Evolutionary conservation across 139 green algal genomes (phyloP), one percentile per base, ranked within the genome.

Genomic region (Mesotaenium endlicherianum): DNA sequence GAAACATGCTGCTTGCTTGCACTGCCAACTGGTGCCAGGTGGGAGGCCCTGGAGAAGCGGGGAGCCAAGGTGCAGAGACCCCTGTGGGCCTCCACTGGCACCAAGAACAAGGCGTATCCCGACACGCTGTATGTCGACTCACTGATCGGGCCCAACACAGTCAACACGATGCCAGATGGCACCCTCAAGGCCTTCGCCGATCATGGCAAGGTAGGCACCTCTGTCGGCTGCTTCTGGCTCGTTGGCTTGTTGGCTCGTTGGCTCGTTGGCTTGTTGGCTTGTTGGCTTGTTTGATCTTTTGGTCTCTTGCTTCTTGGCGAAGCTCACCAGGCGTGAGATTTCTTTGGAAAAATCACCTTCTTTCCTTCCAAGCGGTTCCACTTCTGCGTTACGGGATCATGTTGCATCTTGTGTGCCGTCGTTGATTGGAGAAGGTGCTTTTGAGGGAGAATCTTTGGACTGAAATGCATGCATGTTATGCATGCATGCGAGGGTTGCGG

Each of bases 81-180:
- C 3, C 47, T 87, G 72, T 87, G 81, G 81, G 81, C 71, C 20
- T 85, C 74, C 16, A 87, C 81, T 3, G 72, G 72, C 17, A 70
- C 53, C 38, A 87, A 87, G 47, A 47, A 87, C 47, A 34, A 47
- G 0, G 40, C 75, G 44, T 87, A 85, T 44, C 81, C 59, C 16
- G 81, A 87, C 30, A 87, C 81, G 40, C 34, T 78, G 34, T 87
- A 87, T 70, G 79, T 87, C 1, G 81, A 87, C 26, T 38, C n/a
- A 11, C 57, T 87, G 34, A 87, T 87, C 31, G 81, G 81, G 4
- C 81, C 81, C 2, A n/a, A 75, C 38, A 86, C 81, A 16, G 81
- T 87, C 47, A 87, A 87, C 57, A 87, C 81, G 38, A 82, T 87
- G 38, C 81, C 81, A 4, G 74, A 84, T 16, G n/a, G 20, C 39